A percentile compares a stretch with the other conserved stretches of the same genome.
These are phyloP conservation scores for Eutrema salsugineum DNA, from an alignment of 441 rosid species.

Conservation along the genomic window DNA sequence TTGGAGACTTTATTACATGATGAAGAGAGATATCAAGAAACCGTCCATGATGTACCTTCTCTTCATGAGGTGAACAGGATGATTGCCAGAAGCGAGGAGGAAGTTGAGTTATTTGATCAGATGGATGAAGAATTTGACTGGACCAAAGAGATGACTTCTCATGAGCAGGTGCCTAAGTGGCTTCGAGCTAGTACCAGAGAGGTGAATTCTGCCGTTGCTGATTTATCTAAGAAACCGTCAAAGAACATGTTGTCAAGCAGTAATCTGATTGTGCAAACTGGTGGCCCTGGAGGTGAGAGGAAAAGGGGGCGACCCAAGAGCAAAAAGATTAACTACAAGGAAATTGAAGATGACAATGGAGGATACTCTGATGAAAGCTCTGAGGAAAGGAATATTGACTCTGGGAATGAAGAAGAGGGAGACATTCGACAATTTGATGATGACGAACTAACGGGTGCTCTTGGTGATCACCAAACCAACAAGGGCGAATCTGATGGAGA, in stretches of 20 bases:
- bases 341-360: constrained; percentile 88
- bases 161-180: constrained; percentile 96
- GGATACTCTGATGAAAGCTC: constrained; percentile 93
- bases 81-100: constrained; percentile 97
- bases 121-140: constrained; percentile 99
- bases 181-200: constrained; percentile 88
- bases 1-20: constrained; percentile 98
- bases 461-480: constrained; percentile 47
- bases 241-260: constrained; percentile 59
- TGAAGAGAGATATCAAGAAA: constrained; percentile 98
- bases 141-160: constrained; percentile 92
- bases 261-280: constrained; percentile 47
- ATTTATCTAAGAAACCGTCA: constrained; percentile 89
- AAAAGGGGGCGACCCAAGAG: constrained; percentile 96
- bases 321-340: constrained; percentile 93
- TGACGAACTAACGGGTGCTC: constrained; percentile 77
- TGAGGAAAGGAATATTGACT: constrained; percentile 80
- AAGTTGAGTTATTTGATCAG: constrained; percentile 97
- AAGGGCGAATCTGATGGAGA: constrained; percentile 89
- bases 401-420: constrained; percentile 89
- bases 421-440: constrained; percentile 83
- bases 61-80: constrained; percentile 92
- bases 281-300: constrained; percentile 65
- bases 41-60: constrained; percentile 97
- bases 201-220: constrained; percentile 70